Evolutionary conservation across 106 monocot species (phyloP).

Genomic region (Agapanthus africanus): DNA sequence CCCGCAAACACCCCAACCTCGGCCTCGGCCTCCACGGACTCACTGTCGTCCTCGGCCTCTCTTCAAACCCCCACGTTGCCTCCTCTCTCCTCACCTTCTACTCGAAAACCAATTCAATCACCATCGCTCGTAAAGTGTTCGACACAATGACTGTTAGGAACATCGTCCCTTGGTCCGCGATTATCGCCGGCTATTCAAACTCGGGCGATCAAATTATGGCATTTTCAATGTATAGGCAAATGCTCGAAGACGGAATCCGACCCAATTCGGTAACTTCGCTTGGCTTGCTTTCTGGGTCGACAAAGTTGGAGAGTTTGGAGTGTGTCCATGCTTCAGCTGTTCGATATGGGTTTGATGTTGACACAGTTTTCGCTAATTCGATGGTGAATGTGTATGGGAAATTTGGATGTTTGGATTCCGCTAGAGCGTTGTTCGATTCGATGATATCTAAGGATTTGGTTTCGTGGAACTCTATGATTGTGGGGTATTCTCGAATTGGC

Average conservation of each 20-base stretch:
- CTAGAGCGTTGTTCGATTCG: constrained; percentile 43
- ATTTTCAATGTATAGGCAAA: constrained; percentile 24
- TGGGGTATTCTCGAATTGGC: constrained; percentile 30
- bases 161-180: constrained; percentile 54
- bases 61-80: constrained; percentile 30
- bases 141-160: constrained; percentile 31
- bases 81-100: constrained; percentile 59
- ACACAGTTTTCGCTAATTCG: constrained; percentile 41
- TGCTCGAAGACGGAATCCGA: constrained; percentile 26
- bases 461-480: constrained; percentile 68
- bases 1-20: constrained; percentile 15
- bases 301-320: constrained; percentile 10
- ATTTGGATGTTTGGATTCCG: constrained; percentile 16
- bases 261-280: constrained; percentile 58
- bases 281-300: constrained; percentile 35
- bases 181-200: constrained; percentile 37
- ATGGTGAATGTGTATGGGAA: constrained; percentile 38
- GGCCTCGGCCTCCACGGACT: constrained; percentile 41
- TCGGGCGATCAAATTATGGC: constrained; percentile 20
- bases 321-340: constrained; percentile 30
- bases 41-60: constrained; percentile 31
- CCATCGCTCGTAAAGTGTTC: constrained; percentile 38
- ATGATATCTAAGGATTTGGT: constrained; percentile 41
- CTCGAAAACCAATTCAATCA: constrained; percentile 11
- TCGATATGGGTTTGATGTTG: constrained; percentile 21